Evolutionary conservation across 202 grass and related monocot genomes (phyloP), one percentile per base, ranked within the genome.

Genomic region (Cymbopogon flexuosus): DNA sequence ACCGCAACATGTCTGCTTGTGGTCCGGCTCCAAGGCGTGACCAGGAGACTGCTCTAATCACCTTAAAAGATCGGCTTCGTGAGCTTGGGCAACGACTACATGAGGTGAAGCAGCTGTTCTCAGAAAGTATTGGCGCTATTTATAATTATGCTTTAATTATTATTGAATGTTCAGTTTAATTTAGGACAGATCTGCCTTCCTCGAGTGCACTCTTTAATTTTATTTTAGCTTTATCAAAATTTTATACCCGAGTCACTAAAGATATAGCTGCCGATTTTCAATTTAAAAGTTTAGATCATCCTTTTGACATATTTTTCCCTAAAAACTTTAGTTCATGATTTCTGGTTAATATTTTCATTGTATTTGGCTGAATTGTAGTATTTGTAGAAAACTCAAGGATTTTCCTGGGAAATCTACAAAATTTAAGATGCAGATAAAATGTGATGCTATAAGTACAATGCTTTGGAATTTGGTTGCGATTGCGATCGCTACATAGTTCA

Each of bases 41-140:
- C 21, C 84, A 84, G 68, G 87, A 88, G 58, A 80, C 84, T 81
- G 77, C 47, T 87, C 33, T 88, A 45, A 76, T 85, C 39, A 88
- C 90, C 61, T 84, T 89, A 46, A 91, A 89, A 83, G 87, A 90
- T 82, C 84, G 80, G 76, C 88, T 88, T 57, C 72, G 82, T 67
- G 88, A 86, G 72, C 88, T 86, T 78, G 91, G 89, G 72, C 80
- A 87, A 51, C 77, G 70, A 21, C 33, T 93, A 68, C 88, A 88
- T n/a, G 88, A 94, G 92, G 92, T 94, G 42, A 87, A 79, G 3
- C 83, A 84, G 56, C 40, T 86, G 10, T 82, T 74, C 77, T 79
- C 7, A 83, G 57, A 29, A 68, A 42, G 3, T 45, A 40, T 36
- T 40, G 10, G 18, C 39, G 62, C 73, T 73, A 21, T 78, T 68